Evolutionary conservation across 129 eudicot species (phyloP), one percentile per base, ranked within the genome.

Genomic region (Pseudognaphalium luteoalbum): DNA sequence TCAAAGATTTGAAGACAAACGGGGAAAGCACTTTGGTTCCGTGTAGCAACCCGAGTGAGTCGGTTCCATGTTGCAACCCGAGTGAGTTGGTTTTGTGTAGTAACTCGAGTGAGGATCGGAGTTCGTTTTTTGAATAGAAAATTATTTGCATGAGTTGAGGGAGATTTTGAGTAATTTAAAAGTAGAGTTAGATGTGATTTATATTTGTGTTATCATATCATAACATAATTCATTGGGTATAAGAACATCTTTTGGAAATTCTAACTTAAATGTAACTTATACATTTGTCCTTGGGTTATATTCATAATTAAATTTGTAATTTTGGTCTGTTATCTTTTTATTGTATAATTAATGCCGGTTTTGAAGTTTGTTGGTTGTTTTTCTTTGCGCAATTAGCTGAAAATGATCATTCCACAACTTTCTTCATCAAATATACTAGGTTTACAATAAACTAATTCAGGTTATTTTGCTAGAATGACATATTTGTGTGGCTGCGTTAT

Each of bases 161-260:
- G 65, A 5, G 69, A 64, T 64, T 33, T 44, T 75, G 51, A 32
- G 64, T 14, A 8, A 63, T 75, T 14, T 28, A 22, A 11, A 21
- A 25, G 22, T 77, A 50, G 65, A 64, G 10, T n/a, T 76, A 35
- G 80, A 34, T 8, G 57, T 76, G 51, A 66, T 57, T 68, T 16
- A 4, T 57, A 7, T 29, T 57, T 4, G 11, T 57, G 29, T 20
- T 57, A 21, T 57, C 20, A n/a, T 57, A 28, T 59, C 9, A 21
- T 41, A 57, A 58, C 71, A 68, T 76, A 66, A 57, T 56, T 68
- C 68, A 68, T 68, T 76, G 74, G 73, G 74, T 51, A 47, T 76
- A 64, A 6, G 16, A 70, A 66, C 25, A 19, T 35, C 28, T 34
- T 59, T 67, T 35, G 37, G 58, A 15, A 25, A 14, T 9, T 76